Evolutionary conservation across 352 stramenopile species (phyloP).

Genomic region (Globisporangium ultimum): DNA sequence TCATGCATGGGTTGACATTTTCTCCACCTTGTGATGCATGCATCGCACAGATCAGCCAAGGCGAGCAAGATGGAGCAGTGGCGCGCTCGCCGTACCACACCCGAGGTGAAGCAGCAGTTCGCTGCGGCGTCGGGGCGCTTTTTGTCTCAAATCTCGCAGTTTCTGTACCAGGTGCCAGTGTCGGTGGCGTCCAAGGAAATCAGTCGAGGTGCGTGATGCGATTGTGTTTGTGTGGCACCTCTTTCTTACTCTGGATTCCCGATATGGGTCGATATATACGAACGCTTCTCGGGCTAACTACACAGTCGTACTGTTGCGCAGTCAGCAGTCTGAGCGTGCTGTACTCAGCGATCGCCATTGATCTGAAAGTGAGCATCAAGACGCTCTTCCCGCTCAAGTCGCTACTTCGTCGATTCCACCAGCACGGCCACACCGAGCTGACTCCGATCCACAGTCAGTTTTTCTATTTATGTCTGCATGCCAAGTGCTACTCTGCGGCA

Average conservation of each 20-base stretch:
- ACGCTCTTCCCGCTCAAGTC: slow-evolving; percentile 65
- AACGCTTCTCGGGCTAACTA: too few relatives aligned
- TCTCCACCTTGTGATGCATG: too few relatives aligned
- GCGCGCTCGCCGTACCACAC: slow-evolving; percentile 17
- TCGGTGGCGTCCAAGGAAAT: slow-evolving; percentile 55
- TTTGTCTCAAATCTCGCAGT: slow-evolving; percentile 43
- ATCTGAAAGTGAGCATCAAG: slow-evolving; percentile 54
- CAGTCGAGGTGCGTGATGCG: slow-evolving; percentile 27
- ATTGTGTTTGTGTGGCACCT: background rate
- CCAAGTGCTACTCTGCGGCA: slow-evolving; percentile 77
- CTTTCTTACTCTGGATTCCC: background rate
- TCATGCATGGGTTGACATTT: background rate
- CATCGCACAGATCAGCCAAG: slow-evolving; percentile 36
- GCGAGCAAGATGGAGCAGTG: slow-evolving; percentile 50
- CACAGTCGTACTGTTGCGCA: slow-evolving; percentile 3
- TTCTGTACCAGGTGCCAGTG: slow-evolving; percentile 48
- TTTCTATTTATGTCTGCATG: slow-evolving; percentile 75
- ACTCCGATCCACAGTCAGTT: slow-evolving; percentile 70
- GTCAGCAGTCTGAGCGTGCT: slow-evolving; percentile 51
- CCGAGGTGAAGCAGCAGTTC: slow-evolving; percentile 25
- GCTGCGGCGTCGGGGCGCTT: slow-evolving; percentile 18
- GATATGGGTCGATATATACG: too few relatives aligned
- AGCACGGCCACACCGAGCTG: slow-evolving; percentile 48
- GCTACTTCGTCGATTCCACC: slow-evolving; percentile 60
- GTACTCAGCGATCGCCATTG: slow-evolving; percentile 44